phyloP scores from a whole-genome alignment of 352 stramenopile species.

The Pythium monospermum region DNA sequence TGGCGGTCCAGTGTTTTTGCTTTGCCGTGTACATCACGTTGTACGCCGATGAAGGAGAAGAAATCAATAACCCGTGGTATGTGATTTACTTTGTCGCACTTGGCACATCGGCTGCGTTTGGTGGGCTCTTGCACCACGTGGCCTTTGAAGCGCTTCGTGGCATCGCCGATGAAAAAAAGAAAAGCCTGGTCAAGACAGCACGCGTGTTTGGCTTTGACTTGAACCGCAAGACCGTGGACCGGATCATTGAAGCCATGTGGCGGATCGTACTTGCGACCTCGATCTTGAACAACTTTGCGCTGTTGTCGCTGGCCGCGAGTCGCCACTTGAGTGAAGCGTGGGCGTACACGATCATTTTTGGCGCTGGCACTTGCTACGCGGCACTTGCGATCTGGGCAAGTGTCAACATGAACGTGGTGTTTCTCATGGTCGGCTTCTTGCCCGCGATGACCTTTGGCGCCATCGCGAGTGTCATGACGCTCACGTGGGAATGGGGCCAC shows the following conservation, averaged over 20 bases:
- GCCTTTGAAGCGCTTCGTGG: constrained; percentile 71
- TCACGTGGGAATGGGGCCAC: constrained; percentile 77
- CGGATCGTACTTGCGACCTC: constrained; percentile 77
- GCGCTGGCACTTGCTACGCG: constrained; percentile 62
- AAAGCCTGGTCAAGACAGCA: constrained; percentile 56
- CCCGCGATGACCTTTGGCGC: constrained; percentile 79
- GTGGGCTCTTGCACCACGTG: constrained; percentile 75
- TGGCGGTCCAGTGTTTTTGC: constrained; percentile 79
- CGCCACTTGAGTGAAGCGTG: constrained; percentile 70
- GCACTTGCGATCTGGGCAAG: constrained; percentile 72
- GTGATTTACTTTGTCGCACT: constrained; percentile 85
- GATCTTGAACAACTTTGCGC: constrained; percentile 82
- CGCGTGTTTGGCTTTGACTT: constrained; percentile 70
- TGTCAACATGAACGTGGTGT: constrained; percentile 78
- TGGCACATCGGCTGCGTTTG: constrained; percentile 70
- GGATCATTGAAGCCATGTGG: constrained; percentile 71
- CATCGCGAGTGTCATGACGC: constrained; percentile 66
- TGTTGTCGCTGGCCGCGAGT: constrained; percentile 70
- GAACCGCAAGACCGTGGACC: constrained; percentile 64
- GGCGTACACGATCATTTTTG: constrained; percentile 67
- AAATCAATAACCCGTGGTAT: constrained; percentile 59
- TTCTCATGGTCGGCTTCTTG: constrained; percentile 79
- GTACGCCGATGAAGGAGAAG: constrained; percentile 49
- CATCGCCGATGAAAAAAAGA: constrained; percentile 69
- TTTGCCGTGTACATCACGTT: constrained; percentile 77